Evolutionary conservation across 1,139 yeast genomes (phyloP), one percentile per base, ranked within the genome.

Genomic region (Sugiyamaella xylanicola): DNA sequence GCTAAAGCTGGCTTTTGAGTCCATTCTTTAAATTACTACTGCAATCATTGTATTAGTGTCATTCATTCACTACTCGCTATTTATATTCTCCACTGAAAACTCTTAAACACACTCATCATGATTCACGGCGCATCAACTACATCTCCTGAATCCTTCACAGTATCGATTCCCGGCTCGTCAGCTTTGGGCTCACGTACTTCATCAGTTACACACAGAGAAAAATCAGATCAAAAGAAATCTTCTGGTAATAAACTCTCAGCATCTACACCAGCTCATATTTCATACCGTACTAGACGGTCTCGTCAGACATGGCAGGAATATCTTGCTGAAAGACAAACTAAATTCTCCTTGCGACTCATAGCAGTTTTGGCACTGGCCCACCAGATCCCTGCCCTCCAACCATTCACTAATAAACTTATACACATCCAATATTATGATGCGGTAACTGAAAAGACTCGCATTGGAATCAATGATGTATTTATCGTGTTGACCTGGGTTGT

Each of bases 401-500:
- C 63, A 16, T 59, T 56, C 56, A 65, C 70, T 2, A 47, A 59
- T 40, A 64, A 63, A 49, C 61, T 65, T 36, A 42, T 68, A 21
- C 51, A 55, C 29, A 35, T 67, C 20, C 69, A 65, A 54, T 65
- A 67, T 51, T 59, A 60, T 19, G 61, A 61, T 51, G 60, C 60
- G 5, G 50, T 32, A 11, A 56, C 59, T 2, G 62, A 64, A 9
- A 51, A 42, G 21, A 66, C 71, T 17, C 55, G 55, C 3, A 66
- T 66, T 19, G 70, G 71, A 21, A 22, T 49, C 5, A 63, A 64
- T 51, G 95, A 87, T 68, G 61, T 66, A 2, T 86, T 77, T 69
- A 77, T 79, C 62, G 82, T 85, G 20, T 58, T 79, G 9, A 77
- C 79, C 54, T 81, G 86, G 76, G 76, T 87, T 5, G 72, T 86